Evolutionary conservation across 345 rosid species (phyloP).

Genomic region (Boechera divaricarpa): DNA sequence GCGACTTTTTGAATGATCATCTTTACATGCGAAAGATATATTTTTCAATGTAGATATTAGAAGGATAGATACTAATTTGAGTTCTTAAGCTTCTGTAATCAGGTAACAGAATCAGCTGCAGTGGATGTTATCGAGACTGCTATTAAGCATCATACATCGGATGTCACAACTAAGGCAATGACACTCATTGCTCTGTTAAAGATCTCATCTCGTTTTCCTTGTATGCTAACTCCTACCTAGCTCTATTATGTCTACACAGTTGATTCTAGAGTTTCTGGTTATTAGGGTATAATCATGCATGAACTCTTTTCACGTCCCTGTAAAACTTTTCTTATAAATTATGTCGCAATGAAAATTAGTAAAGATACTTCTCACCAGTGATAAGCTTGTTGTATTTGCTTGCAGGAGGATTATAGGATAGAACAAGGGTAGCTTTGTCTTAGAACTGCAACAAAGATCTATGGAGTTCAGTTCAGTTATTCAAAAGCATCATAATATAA

Average conservation of each 20-base stretch:
- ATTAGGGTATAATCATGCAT: conserved; percentile 22
- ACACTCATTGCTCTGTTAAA: conserved; percentile 83
- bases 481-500: conserved; percentile 84
- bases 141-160: conserved; percentile 66
- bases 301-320: conserved; percentile 13
- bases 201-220: conserved; percentile 95
- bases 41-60: conserved; percentile 12
- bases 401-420: conserved; percentile 80
- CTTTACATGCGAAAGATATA: conserved; percentile 9
- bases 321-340: neutral
- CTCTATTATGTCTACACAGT: conserved; percentile 25
- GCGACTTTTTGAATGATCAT: conserved; percentile 2
- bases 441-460: conserved; percentile 97
- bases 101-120: conserved; percentile 94
- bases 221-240: conserved; percentile 55
- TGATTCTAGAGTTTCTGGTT: conserved; percentile 14
- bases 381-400: conserved; percentile 33
- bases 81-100: conserved; percentile 46
- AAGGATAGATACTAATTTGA: conserved; percentile 32
- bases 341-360: conserved; percentile 24
- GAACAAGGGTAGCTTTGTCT: conserved; percentile 82
- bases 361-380: conserved; percentile 17
- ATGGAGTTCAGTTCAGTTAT: conserved; percentile 85
- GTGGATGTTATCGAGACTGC: conserved; percentile 80
- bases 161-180: conserved; percentile 91